Evolutionary conservation across 768 basidiomycete species (phyloP).

Genomic region (Hygrocybe punicea): DNA sequence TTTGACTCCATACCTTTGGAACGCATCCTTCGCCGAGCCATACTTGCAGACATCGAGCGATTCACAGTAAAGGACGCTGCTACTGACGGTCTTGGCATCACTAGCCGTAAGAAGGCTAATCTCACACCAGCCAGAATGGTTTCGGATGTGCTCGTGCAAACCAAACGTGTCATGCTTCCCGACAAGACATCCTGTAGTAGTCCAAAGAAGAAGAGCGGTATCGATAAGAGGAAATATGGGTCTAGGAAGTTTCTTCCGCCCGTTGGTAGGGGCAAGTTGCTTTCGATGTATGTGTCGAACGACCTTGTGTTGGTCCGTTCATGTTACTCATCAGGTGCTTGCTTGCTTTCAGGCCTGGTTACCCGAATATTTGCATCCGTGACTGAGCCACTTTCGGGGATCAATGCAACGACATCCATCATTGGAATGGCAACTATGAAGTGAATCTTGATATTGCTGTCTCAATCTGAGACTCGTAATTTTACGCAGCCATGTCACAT

Average conservation of each 20-base stretch:
- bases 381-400: no score
- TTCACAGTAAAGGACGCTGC: no score
- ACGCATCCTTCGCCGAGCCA: background rate
- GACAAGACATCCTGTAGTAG: background rate
- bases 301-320: no score
- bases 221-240: background rate
- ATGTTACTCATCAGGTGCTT: no score
- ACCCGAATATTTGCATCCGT: no score
- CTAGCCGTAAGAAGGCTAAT: background rate
- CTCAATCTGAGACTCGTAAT: no score
- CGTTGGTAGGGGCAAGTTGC: background rate
- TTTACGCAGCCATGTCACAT: no score
- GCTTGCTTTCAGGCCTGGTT: no score
- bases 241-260: background rate
- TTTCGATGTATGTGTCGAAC: no score
- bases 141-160: background rate
- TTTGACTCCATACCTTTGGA: background rate
- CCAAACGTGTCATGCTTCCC: conserved; percentile 7
- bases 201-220: background rate
- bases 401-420: no score
- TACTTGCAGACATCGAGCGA: background rate
- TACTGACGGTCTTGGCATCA: background rate
- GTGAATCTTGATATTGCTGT: no score
- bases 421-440: no score
- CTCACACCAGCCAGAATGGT: background rate